Conservation (phyloP, 1,284 basidiomycete genomes). For the Sporisorium sorghi region DNA sequence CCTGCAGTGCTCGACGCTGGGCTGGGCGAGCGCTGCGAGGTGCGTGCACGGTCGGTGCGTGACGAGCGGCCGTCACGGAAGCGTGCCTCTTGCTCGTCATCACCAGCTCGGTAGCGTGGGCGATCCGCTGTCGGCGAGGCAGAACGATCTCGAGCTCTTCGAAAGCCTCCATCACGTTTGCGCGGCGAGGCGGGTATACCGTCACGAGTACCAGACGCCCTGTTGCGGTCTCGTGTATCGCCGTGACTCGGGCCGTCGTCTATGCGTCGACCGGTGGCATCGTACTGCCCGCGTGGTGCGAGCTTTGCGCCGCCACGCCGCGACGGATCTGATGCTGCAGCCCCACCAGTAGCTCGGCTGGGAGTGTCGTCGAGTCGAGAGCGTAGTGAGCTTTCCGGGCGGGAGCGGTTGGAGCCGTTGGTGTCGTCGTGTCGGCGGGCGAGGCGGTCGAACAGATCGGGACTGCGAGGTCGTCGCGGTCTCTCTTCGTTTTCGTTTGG, state of each 20-base stretch:
- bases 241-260: conserved; percentile 14
- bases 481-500: conserved; percentile 9
- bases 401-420: conserved; percentile 19
- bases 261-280: conserved; percentile 33
- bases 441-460: conserved; percentile 40
- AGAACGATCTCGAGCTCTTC: conserved; percentile 22
- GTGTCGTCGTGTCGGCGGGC: conserved; percentile 18
- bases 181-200: conserved; percentile 26
- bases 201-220: conserved; percentile 7
- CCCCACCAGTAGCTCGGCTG: background rate
- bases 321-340: conserved; percentile 4
- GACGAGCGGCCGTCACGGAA: conserved; percentile 10
- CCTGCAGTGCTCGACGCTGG: conserved; percentile 7
- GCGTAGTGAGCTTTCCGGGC: conserved; percentile 18
- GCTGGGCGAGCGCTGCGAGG: conserved; percentile 26
- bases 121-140: conserved; percentile 15
- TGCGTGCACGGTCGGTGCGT: conserved; percentile 20
- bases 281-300: conserved; percentile 39
- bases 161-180: conserved; percentile 10
- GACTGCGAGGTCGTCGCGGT: conserved; percentile 20
- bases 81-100: conserved; percentile 17
- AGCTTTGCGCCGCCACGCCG: conserved; percentile 21
- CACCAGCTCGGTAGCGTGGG: conserved; percentile 3
- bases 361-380: conserved; percentile 16
- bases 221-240: conserved; percentile 10